phyloP scores from a whole-genome alignment of 208 protist genomes.

The Porcisia hertigi region DNA sequence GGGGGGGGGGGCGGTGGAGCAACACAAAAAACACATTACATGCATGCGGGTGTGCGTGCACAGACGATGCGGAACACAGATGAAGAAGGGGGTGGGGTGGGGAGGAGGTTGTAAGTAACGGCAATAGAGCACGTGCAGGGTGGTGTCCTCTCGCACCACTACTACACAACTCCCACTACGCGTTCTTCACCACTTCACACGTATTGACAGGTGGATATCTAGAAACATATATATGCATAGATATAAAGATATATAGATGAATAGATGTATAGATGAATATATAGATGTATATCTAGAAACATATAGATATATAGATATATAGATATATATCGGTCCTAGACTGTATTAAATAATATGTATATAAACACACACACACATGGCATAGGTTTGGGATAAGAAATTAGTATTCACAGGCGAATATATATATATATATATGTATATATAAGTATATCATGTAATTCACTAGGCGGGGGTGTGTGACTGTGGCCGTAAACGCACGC shows the following conservation, averaged over 20 bases:
- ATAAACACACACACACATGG: too few relatives aligned
- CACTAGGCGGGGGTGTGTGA: too few relatives aligned
- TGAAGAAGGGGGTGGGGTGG: background rate
- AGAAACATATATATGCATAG: background rate
- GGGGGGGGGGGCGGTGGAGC: background rate
- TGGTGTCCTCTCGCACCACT: background rate
- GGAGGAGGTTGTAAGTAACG: background rate
- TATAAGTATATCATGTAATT: too few relatives aligned
- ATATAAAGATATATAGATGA: background rate
- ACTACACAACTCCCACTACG: too few relatives aligned
- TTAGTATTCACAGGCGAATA: background rate
- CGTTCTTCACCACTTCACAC: slow-evolving; percentile 1
- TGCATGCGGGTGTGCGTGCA: background rate
- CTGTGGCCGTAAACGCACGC: too few relatives aligned
- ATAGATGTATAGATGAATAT: background rate
- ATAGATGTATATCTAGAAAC: background rate
- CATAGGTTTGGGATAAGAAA: background rate
- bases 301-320: background rate
- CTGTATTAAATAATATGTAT: too few relatives aligned
- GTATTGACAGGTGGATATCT: background rate
- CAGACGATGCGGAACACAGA: slow-evolving; percentile 2
- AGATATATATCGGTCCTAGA: background rate
- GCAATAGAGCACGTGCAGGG: background rate
- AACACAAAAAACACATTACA: background rate
- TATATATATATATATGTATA: too few relatives aligned